Evolutionary conservation across 2,329 filamentous ascomycete genomes (phyloP), one percentile per base, ranked within the genome.

Genomic region (Parasarocladium wereldwijsianum): DNA sequence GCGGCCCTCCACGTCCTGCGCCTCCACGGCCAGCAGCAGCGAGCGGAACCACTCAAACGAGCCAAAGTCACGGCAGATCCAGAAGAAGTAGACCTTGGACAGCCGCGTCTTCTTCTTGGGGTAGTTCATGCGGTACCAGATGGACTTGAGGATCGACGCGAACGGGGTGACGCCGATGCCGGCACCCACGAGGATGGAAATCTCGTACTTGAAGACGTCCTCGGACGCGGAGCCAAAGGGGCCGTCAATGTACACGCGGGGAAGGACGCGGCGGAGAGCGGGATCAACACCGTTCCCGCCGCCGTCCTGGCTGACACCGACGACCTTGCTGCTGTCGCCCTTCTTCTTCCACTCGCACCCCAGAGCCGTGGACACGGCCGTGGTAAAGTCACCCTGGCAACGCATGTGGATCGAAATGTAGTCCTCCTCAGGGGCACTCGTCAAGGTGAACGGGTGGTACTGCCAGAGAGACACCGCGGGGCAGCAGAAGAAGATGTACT

Each of bases 121-220:
- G 55, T 83, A 86, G 64, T 85, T 87, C 76, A 87, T 85, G 29
- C 82, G 73, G 61, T 90, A 92, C 83, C 83, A 92, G 55, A 92
- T 87, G 31, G 78, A 85, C 63, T 92, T 92, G 46, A 87, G 66
- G 42, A 87, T 86, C 0, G 79, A 84, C 9, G 81, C 81, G 55
- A 85, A 87, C 1, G 81, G 81, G n/a, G 81, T 87, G 9, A 86
- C 80, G 40, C 81, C 81, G 39, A 87, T 87, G 51, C 81, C 81
- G 1, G 80, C 82, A 36, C 81, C 81, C 35, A 80, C 76, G n/a
- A 87, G 67, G 16, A 86, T 62, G 5, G 80, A 70, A 22, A 83
- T 66, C 55, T 87, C 81, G 50, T 84, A 86, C 55, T 86, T 90
- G 65, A 90, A 90, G 26, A 92, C 82, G 43, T 90, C 82, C 47